Base-by-base conservation (phyloP, 1,284 basidiomycete genomes). In the Golubevia pallescens region DNA sequence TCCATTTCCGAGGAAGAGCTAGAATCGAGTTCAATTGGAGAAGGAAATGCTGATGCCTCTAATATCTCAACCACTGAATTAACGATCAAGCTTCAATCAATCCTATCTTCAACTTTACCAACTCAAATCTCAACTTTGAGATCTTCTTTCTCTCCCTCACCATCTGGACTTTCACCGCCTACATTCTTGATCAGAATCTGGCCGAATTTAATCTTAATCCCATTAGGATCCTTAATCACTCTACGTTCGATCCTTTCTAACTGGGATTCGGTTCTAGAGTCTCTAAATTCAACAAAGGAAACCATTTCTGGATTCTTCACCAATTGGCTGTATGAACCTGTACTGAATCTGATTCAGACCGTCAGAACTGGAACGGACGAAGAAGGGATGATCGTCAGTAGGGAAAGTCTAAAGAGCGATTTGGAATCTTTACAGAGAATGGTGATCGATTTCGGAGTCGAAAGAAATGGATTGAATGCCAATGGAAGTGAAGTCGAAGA, bases 351-450 rank as follows among this genome's bases (percentile, higher is more conserved):
- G 21, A 85, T 93, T 7, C 90, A 91, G 75, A 98, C 96, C 0
- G 90, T 98, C 23, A 89, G 93, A 58, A 88, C 91, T 4, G 93
- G 93, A 1, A 90, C 90, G 48, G 90, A 90, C 32, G 90, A 90
- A 28, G 90, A 90, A 4, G 88, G 93, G 57, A 81, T 86, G 7
- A 90, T 96, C 57, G 89, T 95, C 57, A 90, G 90, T 63, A 89
- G 89, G 67, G 92, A 94, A 79, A 93, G 91, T 56, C 90, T 96
- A 13, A 88, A 89, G 21, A 92, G 93, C 4, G 94, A 96, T 81
- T 81, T 94, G 61, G 89, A 96, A 92, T 94, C 93, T 21, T 88
- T 99, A 13, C 93, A 97, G 86, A 89, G 96, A 51, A 99, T 99
- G 96, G 91, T 94, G 2, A 86, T 94, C 1, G 89, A 92, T 32